These are phyloP conservation scores for Phytophthora kernoviae DNA, from an alignment of 352 stramenopile species.

Conservation along the genomic window DNA sequence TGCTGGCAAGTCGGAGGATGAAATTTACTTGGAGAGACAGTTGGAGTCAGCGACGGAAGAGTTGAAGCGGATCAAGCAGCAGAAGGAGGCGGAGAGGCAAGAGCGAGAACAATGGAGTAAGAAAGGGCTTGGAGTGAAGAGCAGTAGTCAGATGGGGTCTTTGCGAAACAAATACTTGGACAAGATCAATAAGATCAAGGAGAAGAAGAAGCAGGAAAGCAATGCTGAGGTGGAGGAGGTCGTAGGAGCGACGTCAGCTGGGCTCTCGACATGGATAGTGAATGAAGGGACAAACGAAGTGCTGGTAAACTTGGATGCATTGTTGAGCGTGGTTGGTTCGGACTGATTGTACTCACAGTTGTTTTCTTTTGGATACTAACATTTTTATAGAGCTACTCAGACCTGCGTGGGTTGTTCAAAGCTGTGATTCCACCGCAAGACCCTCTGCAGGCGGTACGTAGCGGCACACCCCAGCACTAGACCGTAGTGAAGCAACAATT, in stretches of 20 bases:
- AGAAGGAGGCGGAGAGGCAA: constrained; percentile 28
- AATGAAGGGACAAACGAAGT: constrained; percentile 75
- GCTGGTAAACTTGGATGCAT: constrained; percentile 36
- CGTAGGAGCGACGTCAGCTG: constrained; percentile 42
- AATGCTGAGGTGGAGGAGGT: constrained; percentile 28
- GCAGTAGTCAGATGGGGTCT: constrained; percentile 21
- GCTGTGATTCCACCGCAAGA: constrained; percentile 58
- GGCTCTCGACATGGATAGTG: constrained; percentile 74
- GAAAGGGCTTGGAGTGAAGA: constrained; percentile 12
- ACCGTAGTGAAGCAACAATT: too few relatives aligned
- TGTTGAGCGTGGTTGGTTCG: not conserved
- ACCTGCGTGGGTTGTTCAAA: constrained; percentile 63
- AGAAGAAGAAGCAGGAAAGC: constrained; percentile 49
- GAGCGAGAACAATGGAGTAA: constrained; percentile 29
- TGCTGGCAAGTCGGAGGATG: constrained; percentile 48
- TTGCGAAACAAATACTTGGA: constrained; percentile 78
- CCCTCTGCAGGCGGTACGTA: constrained; percentile 53
- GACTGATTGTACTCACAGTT: not conserved
- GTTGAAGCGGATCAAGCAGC: constrained; percentile 26
- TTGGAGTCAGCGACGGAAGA: constrained; percentile 46
- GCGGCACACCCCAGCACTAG: not conserved
- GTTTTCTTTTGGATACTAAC: not conserved
- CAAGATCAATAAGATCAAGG: constrained; percentile 73
- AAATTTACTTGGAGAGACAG: constrained; percentile 62
- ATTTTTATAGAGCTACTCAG: constrained; percentile 55